Conservation (phyloP, 345 rosid genomes). For the Salix viminalis region DNA sequence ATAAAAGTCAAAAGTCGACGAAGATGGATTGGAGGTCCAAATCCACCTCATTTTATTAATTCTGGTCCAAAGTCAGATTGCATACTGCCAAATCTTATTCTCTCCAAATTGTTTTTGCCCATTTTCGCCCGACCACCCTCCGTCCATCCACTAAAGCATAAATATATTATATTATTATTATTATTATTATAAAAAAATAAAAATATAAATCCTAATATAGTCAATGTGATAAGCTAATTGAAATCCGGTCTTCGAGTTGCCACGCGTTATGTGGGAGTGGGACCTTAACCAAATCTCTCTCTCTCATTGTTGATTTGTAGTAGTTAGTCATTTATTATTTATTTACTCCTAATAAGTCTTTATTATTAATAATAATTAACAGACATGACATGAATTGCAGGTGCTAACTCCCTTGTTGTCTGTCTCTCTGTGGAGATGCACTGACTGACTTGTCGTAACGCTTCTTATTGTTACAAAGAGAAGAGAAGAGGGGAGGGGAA, state of each 20-base stretch:
- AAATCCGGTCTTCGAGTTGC: neutral
- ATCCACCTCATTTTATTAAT: neutral
- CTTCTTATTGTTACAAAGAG: neutral
- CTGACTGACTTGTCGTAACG: neutral
- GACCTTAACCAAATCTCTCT: neutral
- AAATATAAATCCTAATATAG: neutral
- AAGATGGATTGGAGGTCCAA: neutral
- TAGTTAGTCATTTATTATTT: neutral
- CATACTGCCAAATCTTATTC: neutral
- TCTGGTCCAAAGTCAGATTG: neutral
- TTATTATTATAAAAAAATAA: no score
- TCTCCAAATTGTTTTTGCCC: no score
- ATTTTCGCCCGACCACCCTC: no score
- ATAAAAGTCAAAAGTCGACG: neutral
- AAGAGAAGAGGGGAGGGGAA: neutral
- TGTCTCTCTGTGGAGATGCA: neutral
- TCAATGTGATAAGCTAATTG: neutral
- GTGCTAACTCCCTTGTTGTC: neutral
- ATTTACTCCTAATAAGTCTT: no score
- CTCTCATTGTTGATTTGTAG: neutral
- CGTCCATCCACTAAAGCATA: no score
- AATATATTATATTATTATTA: no score
- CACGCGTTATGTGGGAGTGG: constrained; percentile 7
- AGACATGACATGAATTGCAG: neutral
- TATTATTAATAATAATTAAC: no score